These are phyloP conservation scores for Gossypium aridum DNA, from an alignment of 441 rosid species.

Conservation along the genomic window DNA sequence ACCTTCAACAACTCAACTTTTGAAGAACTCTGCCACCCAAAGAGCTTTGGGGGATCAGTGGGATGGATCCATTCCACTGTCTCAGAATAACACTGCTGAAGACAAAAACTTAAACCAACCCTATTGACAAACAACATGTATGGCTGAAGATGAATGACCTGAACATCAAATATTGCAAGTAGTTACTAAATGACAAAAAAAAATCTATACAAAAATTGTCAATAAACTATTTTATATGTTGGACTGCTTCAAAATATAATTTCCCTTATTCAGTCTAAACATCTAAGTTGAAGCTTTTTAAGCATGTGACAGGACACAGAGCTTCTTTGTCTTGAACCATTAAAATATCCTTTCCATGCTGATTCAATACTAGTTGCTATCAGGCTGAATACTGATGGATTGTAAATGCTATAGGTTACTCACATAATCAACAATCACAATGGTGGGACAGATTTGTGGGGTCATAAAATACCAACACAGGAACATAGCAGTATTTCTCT, in stretches of 20 bases:
- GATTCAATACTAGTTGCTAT: slow-evolving; percentile 3
- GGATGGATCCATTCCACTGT: slow-evolving; percentile 86
- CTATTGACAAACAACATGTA: slow-evolving; percentile 83
- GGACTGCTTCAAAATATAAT: neutral
- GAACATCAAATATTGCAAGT: slow-evolving; percentile 27
- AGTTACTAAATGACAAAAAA: slow-evolving; percentile 5
- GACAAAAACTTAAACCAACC: slow-evolving; percentile 66
- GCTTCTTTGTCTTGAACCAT: slow-evolving; percentile 7
- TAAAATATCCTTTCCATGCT: neutral
- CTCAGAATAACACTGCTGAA: slow-evolving; percentile 89
- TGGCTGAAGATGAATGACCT: slow-evolving; percentile 96
- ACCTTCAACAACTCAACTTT: slow-evolving; percentile 66
- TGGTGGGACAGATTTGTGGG: neutral
- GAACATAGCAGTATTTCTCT: neutral
- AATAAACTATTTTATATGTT: neutral
- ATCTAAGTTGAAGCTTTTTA: neutral
- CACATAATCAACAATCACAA: neutral
- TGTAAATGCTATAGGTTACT: neutral
- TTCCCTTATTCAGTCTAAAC: neutral
- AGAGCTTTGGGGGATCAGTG: slow-evolving; percentile 77
- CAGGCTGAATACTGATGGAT: neutral
- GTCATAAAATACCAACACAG: neutral
- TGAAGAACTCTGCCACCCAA: slow-evolving; percentile 74
- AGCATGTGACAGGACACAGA: neutral
- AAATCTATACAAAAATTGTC: slow-evolving; percentile 7